phyloP scores from a whole-genome alignment of 148 eudicot species.

The Salicornia ramosissima region DNA sequence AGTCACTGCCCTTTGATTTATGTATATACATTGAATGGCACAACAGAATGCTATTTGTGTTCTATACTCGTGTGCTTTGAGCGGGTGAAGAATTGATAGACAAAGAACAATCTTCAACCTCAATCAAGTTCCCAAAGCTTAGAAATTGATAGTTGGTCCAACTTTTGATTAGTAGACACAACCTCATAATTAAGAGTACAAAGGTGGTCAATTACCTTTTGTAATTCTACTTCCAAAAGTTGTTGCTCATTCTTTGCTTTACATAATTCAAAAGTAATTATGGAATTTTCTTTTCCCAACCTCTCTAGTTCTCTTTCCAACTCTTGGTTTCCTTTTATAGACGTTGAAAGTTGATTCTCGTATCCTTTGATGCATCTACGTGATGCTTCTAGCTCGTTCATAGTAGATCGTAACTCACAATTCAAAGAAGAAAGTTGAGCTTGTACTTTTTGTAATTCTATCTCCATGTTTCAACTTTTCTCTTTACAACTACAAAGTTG shows the following conservation, averaged over 20 bases:
- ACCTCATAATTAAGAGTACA: background rate
- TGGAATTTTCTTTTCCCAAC: background rate
- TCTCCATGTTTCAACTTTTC: background rate
- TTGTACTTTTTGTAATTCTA: background rate
- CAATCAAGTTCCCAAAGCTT: background rate
- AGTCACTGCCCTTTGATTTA: no score
- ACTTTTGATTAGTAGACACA: slow-evolving; percentile 2
- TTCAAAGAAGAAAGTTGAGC: slow-evolving; percentile 3
- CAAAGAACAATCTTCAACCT: background rate
- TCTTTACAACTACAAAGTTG: slow-evolving; percentile 13
- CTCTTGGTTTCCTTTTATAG: background rate
- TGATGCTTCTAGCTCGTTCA: background rate
- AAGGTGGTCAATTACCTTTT: background rate
- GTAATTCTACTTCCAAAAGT: slow-evolving; percentile 6
- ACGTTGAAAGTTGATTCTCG: background rate
- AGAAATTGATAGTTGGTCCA: slow-evolving; percentile 4
- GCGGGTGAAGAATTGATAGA: no score
- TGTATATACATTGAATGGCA: no score
- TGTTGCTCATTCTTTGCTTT: slow-evolving; percentile 1
- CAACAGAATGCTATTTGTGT: no score
- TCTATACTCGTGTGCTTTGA: no score
- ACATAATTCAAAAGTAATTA: background rate
- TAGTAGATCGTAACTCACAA: slow-evolving; percentile 9
- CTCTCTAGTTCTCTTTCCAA: background rate
- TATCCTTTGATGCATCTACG: background rate